phyloP scores from a whole-genome alignment of 495 filamentous ascomycete genomes.

The Penicillium taxi region DNA sequence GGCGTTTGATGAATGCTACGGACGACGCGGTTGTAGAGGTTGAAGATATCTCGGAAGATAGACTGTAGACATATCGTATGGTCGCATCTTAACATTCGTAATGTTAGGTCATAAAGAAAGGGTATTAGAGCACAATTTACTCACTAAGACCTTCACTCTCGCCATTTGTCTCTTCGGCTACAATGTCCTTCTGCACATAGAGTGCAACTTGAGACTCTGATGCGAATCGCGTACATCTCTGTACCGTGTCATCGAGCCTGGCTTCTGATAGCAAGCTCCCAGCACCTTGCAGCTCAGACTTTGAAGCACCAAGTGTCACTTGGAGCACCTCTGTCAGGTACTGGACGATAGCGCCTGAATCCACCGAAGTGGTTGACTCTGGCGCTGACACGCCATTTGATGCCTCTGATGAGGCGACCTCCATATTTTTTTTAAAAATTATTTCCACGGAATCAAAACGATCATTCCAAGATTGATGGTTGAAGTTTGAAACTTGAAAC shows the following conservation, averaged over 20 bases:
- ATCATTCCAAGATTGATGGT: no score
- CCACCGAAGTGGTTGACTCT: slow-evolving; percentile 36
- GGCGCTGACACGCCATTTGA: slow-evolving; percentile 41
- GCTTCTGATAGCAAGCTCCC: slow-evolving; percentile 74
- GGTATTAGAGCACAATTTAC: neutral
- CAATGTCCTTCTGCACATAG: slow-evolving; percentile 80
- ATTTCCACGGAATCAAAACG: slow-evolving; percentile 14
- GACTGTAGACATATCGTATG: slow-evolving; percentile 58
- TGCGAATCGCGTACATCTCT: slow-evolving; percentile 83
- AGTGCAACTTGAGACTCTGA: slow-evolving; percentile 77
- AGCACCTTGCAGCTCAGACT: slow-evolving; percentile 65
- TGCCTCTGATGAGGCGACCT: slow-evolving; percentile 42
- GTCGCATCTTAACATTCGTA: slow-evolving; percentile 18
- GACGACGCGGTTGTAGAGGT: slow-evolving; percentile 72
- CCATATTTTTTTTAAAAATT: slow-evolving; percentile 31
- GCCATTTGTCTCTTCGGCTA: slow-evolving; percentile 46
- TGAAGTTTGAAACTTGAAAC: slow-evolving; percentile 16
- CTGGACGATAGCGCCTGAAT: slow-evolving; percentile 60
- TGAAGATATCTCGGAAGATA: slow-evolving; percentile 73
- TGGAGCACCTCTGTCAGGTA: slow-evolving; percentile 72
- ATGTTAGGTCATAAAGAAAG: neutral
- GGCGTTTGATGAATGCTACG: slow-evolving; percentile 82
- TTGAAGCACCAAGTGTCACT: slow-evolving; percentile 77
- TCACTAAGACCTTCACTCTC: slow-evolving; percentile 39
- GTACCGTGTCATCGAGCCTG: slow-evolving; percentile 66